Percentiles rank a stretch among this genome's conserved stretches.
Conservation (phyloP, 164 flowering plant genomes). For the Vitis cinerea region DNA sequence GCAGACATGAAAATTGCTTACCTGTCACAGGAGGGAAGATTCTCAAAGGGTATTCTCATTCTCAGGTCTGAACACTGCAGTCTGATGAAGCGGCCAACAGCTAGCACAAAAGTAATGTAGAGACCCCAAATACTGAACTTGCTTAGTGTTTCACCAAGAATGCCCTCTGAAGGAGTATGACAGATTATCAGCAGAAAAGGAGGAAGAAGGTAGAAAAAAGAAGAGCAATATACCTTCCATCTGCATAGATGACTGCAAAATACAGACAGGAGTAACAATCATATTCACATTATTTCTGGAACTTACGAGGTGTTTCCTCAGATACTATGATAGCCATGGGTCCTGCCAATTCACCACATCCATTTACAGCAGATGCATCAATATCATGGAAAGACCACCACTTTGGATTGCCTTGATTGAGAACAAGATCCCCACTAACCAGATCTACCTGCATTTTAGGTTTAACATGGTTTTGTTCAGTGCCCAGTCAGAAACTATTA, state of each 20-base stretch:
- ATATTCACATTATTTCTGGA: not conserved
- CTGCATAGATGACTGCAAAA: not conserved
- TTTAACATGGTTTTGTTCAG: too few species aligned
- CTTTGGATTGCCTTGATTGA: conserved; percentile 48
- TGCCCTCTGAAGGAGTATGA: conserved; percentile 55
- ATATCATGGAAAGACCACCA: conserved; percentile 87
- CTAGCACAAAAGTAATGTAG: conserved; percentile 83
- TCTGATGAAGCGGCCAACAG: conserved; percentile 86
- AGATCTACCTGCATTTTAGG: conserved; percentile 31
- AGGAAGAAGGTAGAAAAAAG: too few species aligned
- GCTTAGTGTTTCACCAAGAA: conserved; percentile 90
- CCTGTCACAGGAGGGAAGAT: conserved; percentile 92
- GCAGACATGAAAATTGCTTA: conserved; percentile 13
- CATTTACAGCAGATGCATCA: conserved; percentile 35
- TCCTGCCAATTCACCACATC: conserved; percentile 63
- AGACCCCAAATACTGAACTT: conserved; percentile 94
- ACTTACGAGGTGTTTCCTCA: conserved; percentile 93
- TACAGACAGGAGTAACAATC: too few species aligned
- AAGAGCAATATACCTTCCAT: not conserved
- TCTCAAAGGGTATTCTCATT: conserved; percentile 86
- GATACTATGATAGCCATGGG: conserved; percentile 78
- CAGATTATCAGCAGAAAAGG: not conserved
- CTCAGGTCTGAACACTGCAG: conserved; percentile 80
- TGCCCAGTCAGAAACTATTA: too few species aligned
- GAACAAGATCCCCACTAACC: conserved; percentile 61